A percentile compares a stretch with the other conserved stretches of the same genome.
phyloP scores from a whole-genome alignment of 768 basidiomycete species.

The Leccinum barrowsii region DNA sequence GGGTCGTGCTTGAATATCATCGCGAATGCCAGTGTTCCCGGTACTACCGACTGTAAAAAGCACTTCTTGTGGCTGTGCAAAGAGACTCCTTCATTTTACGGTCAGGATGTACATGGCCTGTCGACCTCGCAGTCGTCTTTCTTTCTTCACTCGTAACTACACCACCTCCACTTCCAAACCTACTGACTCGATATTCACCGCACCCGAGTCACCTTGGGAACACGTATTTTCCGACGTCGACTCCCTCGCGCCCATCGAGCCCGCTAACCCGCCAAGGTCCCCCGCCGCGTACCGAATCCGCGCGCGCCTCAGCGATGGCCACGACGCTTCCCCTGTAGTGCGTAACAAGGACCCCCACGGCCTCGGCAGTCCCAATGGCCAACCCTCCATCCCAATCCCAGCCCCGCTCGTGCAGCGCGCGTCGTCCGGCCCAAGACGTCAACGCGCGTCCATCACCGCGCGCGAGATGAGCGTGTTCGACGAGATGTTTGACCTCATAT shows the following conservation, averaged over 20 bases:
- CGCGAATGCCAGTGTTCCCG: no score
- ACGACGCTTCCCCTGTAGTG: background rate
- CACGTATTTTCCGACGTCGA: constrained; percentile 50
- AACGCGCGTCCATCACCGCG: constrained; percentile 62
- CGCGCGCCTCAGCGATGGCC: constrained; percentile 8
- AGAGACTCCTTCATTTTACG: background rate
- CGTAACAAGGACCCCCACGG: background rate
- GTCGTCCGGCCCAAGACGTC: constrained; percentile 16
- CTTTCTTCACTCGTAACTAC: background rate
- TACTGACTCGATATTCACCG: constrained; percentile 33
- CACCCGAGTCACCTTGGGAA: constrained; percentile 45
- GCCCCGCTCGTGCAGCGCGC: constrained; percentile 5
- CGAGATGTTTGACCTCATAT: constrained; percentile 72
- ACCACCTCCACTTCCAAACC: background rate
- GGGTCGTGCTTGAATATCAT: no score
- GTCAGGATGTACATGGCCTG: constrained; percentile 18
- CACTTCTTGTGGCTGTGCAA: background rate
- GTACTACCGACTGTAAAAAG: background rate
- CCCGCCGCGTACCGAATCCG: constrained; percentile 12
- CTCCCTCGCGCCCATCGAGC: constrained; percentile 22
- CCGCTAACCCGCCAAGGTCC: constrained; percentile 12
- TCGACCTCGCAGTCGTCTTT: constrained; percentile 8
- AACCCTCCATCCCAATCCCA: background rate
- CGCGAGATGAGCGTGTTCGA: constrained; percentile 64
- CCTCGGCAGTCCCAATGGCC: background rate